A percentile compares a stretch with the other conserved stretches of the same genome.
Conservation (phyloP, 2,329 filamentous ascomycete species). For the Neodidymelliopsis sp. region DNA sequence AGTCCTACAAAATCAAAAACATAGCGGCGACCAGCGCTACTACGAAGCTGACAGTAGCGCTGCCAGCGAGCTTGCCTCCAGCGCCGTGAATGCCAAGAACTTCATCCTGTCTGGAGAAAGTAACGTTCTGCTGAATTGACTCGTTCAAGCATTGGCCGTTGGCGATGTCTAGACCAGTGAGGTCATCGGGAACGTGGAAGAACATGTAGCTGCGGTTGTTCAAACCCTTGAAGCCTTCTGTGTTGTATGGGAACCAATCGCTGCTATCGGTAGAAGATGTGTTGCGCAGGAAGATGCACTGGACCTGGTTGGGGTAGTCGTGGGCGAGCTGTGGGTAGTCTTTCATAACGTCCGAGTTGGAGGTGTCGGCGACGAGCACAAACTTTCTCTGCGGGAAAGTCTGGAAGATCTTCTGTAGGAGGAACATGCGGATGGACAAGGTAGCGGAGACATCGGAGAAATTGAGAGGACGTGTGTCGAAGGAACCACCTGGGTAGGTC, state of each 20-base stretch:
- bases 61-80: conserved; percentile 32
- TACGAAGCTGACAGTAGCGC: conserved; percentile 43
- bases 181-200: conserved; percentile 74
- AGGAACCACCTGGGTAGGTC: conserved; percentile 78
- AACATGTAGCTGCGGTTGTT: conserved; percentile 79
- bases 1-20: conserved; percentile 33
- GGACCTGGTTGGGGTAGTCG: conserved; percentile 73
- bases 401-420: conserved; percentile 75
- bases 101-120: conserved; percentile 60
- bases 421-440: conserved; percentile 71
- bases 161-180: conserved; percentile 70
- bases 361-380: conserved; percentile 77
- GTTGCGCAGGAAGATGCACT: conserved; percentile 80
- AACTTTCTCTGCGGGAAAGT: conserved; percentile 80
- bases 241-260: conserved; percentile 79
- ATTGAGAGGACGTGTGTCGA: conserved; percentile 77
- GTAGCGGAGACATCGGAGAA: conserved; percentile 79
- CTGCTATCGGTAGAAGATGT: conserved; percentile 71
- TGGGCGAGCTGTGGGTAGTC: conserved; percentile 67
- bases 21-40: conserved; percentile 43
- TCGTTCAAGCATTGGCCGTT: conserved; percentile 73
- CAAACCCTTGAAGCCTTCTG: conserved; percentile 71
- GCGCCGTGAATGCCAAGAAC: conserved; percentile 44
- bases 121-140: conserved; percentile 72
- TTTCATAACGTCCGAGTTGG: conserved; percentile 78